Base-by-base conservation (phyloP, 139 green algal genomes). In the Tetradesmus lagerheimii region DNA sequence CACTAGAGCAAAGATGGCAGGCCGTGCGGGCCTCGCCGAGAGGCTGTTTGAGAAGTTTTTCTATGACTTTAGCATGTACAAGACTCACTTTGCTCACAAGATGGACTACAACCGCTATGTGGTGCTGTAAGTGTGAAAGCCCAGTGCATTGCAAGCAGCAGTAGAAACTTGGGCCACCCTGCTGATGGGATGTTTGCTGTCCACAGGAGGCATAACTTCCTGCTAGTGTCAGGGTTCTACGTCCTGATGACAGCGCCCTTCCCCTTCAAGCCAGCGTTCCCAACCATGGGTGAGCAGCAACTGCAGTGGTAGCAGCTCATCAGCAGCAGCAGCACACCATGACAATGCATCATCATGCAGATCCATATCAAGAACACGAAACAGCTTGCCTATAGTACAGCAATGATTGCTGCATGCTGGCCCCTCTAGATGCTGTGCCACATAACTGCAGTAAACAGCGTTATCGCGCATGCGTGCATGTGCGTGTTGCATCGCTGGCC, bases 51-150 rank as follows among this genome's bases (percentile, higher is more conserved):
- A 91, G 80, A 82, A 78, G 88, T 91, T 89, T 37, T 91, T 83
- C 66, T 88, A 91, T 62, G 88, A 91, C 80, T 91, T 88, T 41
- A 83, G 50, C 53, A 16, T 91, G 38, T 82, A 91, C 47, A 91
- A 86, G 45, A 74, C 45, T 4, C 87, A 79, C 37, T 88, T 91
- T 43, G 38, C 66, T 2, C 39, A 88, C 31, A 76, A 79, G 35
- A 83, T 88, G n/a, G 41, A 79, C 41, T 91, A 91, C 88, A 39
- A 88, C 23, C 35, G 57, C 47, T 91, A 91, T 45, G 88, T 91
- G 34, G 53, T 77, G 18, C 12, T 88, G 88, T 91, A 31, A 88
- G 88, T 71, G 57, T 64, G 15, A 6, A 71, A 31, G 57, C 57
- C 23, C 23, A 31, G 57, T 71, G 20, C 57, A 71, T 20, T 71